A percentile compares a stretch with the other conserved stretches of the same genome.
These are phyloP conservation scores for Globisporangium canariense DNA, from an alignment of 352 stramenopile genomes.

Conservation along the genomic window DNA sequence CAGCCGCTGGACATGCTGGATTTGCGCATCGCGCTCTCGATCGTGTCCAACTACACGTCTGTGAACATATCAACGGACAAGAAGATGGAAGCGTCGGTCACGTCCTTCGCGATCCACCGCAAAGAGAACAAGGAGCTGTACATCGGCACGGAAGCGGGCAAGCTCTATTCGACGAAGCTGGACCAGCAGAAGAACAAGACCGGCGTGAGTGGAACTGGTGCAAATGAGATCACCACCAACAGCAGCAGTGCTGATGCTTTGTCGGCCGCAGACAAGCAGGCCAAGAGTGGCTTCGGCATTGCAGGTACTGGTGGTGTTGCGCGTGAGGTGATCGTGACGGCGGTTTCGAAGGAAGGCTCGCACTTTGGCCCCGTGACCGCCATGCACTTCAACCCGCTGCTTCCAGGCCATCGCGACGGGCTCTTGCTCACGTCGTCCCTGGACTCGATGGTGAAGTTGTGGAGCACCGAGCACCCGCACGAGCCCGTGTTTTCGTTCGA, in stretches of 20 bases:
- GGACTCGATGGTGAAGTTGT: slow-evolving; percentile 87
- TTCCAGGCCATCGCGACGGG: slow-evolving; percentile 66
- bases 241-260: slow-evolving; percentile 11
- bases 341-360: slow-evolving; percentile 57
- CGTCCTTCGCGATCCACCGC: slow-evolving; percentile 74
- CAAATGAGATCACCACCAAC: slow-evolving; percentile 17
- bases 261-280: slow-evolving; percentile 35
- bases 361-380: slow-evolving; percentile 84
- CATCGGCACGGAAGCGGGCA: slow-evolving; percentile 81
- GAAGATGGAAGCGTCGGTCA: slow-evolving; percentile 85
- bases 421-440: slow-evolving; percentile 81
- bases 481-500: slow-evolving; percentile 78
- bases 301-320: slow-evolving; percentile 13
- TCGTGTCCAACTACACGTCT: slow-evolving; percentile 69
- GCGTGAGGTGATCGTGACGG: slow-evolving; percentile 68
- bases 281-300: slow-evolving; percentile 23
- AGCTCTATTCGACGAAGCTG: slow-evolving; percentile 73
- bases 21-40: slow-evolving; percentile 74
- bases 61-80: slow-evolving; percentile 66
- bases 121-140: slow-evolving; percentile 84
- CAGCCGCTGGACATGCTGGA: slow-evolving; percentile 83
- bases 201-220: slow-evolving; percentile 11
- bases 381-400: slow-evolving; percentile 80
- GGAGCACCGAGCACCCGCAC: slow-evolving; percentile 77
- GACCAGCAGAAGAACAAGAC: slow-evolving; percentile 73